Conservation (phyloP, 371 early-diverging fungal genomes). For the Circinella umbellata region DNA sequence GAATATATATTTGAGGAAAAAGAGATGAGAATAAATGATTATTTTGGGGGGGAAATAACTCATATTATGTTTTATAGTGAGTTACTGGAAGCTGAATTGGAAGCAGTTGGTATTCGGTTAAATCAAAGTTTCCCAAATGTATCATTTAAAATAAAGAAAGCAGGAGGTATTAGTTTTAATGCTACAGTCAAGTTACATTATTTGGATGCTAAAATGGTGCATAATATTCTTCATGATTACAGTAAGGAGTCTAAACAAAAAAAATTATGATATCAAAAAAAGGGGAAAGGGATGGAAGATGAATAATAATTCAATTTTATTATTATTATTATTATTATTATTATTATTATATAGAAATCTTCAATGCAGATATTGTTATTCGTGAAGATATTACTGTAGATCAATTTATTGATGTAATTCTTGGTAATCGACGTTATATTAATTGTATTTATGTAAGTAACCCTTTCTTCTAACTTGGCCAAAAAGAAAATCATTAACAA, state of each 20-base stretch:
- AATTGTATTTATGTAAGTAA: constrained; percentile 89
- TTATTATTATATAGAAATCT: constrained; percentile 66
- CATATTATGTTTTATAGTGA: constrained; percentile 51
- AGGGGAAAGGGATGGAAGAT: too few species aligned
- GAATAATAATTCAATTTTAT: not conserved
- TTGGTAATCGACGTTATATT: constrained; percentile 97
- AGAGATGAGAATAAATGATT: not conserved
- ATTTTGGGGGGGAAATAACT: too few species aligned
- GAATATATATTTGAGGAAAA: constrained; percentile 7
- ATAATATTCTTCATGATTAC: constrained; percentile 97
- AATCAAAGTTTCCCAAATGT: constrained; percentile 94
- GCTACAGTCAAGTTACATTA: constrained; percentile 89
- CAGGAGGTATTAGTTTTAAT: constrained; percentile 97
- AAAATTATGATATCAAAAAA: too few species aligned
- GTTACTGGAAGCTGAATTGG: constrained; percentile 97
- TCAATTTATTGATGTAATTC: constrained; percentile 98
- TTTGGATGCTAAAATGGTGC: constrained; percentile 91
- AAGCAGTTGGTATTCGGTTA: constrained; percentile 97
- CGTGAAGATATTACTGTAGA: constrained; percentile 98
- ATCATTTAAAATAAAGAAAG: constrained; percentile 96
- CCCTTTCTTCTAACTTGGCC: not conserved
- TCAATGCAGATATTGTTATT: constrained; percentile 98
- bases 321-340: too few species aligned
- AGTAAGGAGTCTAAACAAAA: constrained; percentile 41
- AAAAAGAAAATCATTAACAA: not conserved